Evolutionary conservation across 208 protist species (phyloP), one percentile per base, ranked within the genome.

Genomic region (Blastocrithidia nonstop): DNA sequence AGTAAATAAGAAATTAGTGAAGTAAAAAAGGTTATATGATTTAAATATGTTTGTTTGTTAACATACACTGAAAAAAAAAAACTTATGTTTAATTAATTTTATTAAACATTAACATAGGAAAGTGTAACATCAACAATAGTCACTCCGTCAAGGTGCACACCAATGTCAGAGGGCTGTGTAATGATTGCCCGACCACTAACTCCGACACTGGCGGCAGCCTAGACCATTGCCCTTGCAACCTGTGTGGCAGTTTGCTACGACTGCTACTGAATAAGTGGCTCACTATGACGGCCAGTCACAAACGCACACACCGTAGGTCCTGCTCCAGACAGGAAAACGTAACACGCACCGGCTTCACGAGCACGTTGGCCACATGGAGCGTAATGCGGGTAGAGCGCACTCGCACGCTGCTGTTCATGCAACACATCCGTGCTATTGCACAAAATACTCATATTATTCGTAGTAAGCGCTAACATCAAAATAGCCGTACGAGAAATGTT

Each of bases 401-500:
- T 43, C 15, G 66, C 66, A 15, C 88, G 75, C 49, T 88, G 70
- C 47, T 53, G 66, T 56, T 96, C 83, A 47, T 95, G 88, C 11
- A 96, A 61, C 35, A 54, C 42, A 45, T 95, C 83, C 54, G 57
- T 72, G 44, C 66, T 66, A 23, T 78, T 63, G 50, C 67, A 61
- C 13, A 96, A 66, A 23, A 75, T 11, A 20, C 58, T 52, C 28
- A 94, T 60, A 9, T 88, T 45, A 31, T 71, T 69, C 1, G 69
- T 81, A 23, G 61, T 55, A 26, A 96, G 66, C 1, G 77, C 74
- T 1, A 88, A 54, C n/a, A 93, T 67, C 47, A 96, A 66, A 17
- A 95, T 69, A 16, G 84, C 78, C 4, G 85, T 65, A 39, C 85
- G 51, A 9, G 69, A 81, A 42, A 96, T 89, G 67, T 96, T 96